Base-by-base conservation (phyloP, 331 rosid genomes). In the Phaseolus coccineus region DNA sequence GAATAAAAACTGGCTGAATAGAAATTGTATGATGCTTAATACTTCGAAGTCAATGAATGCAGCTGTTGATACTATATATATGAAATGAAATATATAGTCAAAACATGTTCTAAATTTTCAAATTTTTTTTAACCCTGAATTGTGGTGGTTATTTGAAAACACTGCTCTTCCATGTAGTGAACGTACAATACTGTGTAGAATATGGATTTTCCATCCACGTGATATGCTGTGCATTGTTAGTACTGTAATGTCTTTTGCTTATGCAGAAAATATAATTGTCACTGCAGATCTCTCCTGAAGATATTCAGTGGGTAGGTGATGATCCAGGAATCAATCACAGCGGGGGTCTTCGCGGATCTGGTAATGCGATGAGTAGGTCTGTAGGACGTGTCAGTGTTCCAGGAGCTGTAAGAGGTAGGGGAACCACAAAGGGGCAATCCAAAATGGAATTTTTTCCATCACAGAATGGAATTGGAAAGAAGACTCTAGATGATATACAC, bases 251-350 rank as follows among this genome's bases (percentile, higher is more conserved):
- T 42, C 42, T 70, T 77, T 82, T 46, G 30, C 74, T 80, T 65
- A 80, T 67, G 62, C 79, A 51, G 22, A 64, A 69, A 72, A 44
- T 67, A 58, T n/a, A 67, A 58, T 58, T 81, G 69, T 80, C 30
- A 61, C 68, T 52, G 86, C 88, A 94, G 97, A 94, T 92, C 77
- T 88, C 97, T 74, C 92, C 91, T 0, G 92, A 81, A 81, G 98
- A 94, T 88, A 88, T 94, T 81, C 97, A 89, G 73, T 92, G 98
- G 98, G 97, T 92, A 1, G 95, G 89, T 6, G 97, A 88, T 71
- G 97, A 92, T 88, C 96, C 95, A 58, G 97, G 95, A 76, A 87
- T 90, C 80, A 85, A 91, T 57, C 91, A 58, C 67, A 84, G 88
- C 35, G 88, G 89, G 42, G 93, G 88, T 77, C 86, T 83, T 76